Base-by-base conservation (phyloP, 2,329 filamentous ascomycete genomes). In the Ascochyta pisi region DNA sequence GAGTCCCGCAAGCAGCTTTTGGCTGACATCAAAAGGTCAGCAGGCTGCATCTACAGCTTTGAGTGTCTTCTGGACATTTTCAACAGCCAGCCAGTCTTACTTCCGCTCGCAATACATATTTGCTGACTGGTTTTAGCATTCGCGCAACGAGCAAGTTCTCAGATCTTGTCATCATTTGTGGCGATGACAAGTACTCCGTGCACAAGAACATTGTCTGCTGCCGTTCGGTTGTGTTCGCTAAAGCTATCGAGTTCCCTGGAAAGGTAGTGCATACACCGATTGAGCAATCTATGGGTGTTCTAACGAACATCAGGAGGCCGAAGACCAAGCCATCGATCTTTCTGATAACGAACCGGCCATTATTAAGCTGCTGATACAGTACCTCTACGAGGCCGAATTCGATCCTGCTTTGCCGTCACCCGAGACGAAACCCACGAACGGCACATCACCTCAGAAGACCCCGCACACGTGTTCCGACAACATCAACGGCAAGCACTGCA, bases 361-460 rank as follows among this genome's bases (percentile, higher is more conserved):
- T 6, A 37, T 66, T 8, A 57, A 56, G 33, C 43, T 57, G 1
- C 44, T 64, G n/a, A 15, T 66, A 2, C 37, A 62, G 27, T 67
- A 57, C 37, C 29, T 66, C 31, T 67, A 66, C 50, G 53, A 65
- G 33, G 35, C 35, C 24, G 60, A 62, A 1, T 66, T 65, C 27
- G 40, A 49, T n/a, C 43, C 33, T 15, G 7, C 16, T 12, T 23
- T 29, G 6, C 40, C 40, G 8, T 23, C 37, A 13, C 37, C 37
- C 16, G 10, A 23, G 23, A 29, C 12, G 8, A n/a, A 35, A 7
- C 15, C n/a, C n/a, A n/a, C 3, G 13, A 35, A 35, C 33, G 15
- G 13, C n/a, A 35, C 7, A 35, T 9, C n/a, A n/a, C 15, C 15
- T 9, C 33, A 35, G n/a, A 16, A 2, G 15, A 9, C 24, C 12